Percentiles rank a stretch among this genome's conserved stretches.
Evolutionary conservation across 768 basidiomycete species (phyloP).

Genomic region (Tulasnella sp.): DNA sequence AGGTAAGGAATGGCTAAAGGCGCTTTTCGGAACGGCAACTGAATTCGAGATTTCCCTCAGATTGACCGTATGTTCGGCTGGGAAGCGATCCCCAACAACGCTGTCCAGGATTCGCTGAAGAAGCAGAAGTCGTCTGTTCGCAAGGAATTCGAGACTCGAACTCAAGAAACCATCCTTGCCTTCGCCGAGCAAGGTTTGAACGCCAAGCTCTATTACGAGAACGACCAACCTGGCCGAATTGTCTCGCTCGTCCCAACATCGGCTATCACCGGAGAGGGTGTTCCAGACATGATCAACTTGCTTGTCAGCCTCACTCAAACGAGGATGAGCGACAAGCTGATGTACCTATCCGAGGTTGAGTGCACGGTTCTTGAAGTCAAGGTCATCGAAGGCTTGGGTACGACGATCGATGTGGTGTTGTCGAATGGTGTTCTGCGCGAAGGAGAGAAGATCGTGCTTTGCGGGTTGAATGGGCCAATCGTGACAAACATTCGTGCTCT

Average conservation of each 20-base stretch:
- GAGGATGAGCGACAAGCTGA: slow-evolving; percentile 94
- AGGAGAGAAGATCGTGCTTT: slow-evolving; percentile 92
- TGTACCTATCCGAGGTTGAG: slow-evolving; percentile 97
- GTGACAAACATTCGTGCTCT: slow-evolving; percentile 93
- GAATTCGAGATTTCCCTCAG: slow-evolving; percentile 48
- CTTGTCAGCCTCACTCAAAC: slow-evolving; percentile 96
- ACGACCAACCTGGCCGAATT: slow-evolving; percentile 91
- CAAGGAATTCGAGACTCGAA: slow-evolving; percentile 90
- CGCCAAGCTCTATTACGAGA: slow-evolving; percentile 93
- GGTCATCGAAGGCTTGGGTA: slow-evolving; percentile 96
- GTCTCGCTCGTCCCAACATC: slow-evolving; percentile 98
- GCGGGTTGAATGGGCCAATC: slow-evolving; percentile 96
- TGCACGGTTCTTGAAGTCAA: slow-evolving; percentile 99
- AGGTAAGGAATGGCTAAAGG: slow-evolving; percentile 53
- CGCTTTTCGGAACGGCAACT: slow-evolving; percentile 24
- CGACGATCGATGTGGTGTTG: slow-evolving; percentile 94
- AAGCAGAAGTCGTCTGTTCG: slow-evolving; percentile 78
- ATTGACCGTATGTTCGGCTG: slow-evolving; percentile 98
- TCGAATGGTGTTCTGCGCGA: slow-evolving; percentile 92
- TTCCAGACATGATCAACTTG: slow-evolving; percentile 99
- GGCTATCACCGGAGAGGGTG: slow-evolving; percentile 96
- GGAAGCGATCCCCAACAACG: slow-evolving; percentile 87
- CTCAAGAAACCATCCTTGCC: slow-evolving; percentile 80
- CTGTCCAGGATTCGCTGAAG: slow-evolving; percentile 87
- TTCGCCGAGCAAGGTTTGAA: slow-evolving; percentile 99